Conservation (phyloP, 345 rosid species). For the Excoecaria cochinchinensis region DNA sequence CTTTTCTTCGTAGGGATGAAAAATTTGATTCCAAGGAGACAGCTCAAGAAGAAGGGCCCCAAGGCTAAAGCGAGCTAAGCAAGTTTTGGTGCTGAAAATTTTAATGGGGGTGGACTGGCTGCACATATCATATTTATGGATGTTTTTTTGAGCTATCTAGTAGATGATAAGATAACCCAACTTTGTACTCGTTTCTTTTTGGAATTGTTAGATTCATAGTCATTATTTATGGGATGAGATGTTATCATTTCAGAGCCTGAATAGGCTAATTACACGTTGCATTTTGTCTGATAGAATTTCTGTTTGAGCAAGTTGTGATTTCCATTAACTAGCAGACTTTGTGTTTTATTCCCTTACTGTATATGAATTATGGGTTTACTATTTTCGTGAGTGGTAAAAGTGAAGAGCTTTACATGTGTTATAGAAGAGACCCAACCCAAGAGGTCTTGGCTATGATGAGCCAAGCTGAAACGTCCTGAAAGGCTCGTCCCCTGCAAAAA, state of each 20-base stretch:
- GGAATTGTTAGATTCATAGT: neutral
- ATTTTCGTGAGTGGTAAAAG: too few relatives aligned
- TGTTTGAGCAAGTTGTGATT: constrained; percentile 3
- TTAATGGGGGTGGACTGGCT: constrained; percentile 6
- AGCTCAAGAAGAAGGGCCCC: constrained; percentile 52
- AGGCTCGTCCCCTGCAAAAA: too few relatives aligned
- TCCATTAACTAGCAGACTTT: neutral
- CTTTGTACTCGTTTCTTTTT: neutral
- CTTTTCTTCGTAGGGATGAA: constrained; percentile 87
- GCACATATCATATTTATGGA: neutral
- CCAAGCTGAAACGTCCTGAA: too few relatives aligned
- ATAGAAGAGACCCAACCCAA: too few relatives aligned
- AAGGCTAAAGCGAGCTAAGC: constrained; percentile 22
- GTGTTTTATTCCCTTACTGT: neutral
- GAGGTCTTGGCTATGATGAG: too few relatives aligned
- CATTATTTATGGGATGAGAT: neutral
- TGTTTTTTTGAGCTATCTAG: constrained; percentile 9
- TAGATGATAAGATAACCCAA: neutral
- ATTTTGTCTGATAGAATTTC: constrained; percentile 2
- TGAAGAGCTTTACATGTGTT: too few relatives aligned
- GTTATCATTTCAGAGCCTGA: constrained; percentile 5
- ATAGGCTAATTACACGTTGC: neutral
- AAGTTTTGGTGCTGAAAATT: neutral
- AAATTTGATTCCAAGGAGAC: constrained; percentile 64
- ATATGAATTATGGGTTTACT: neutral